Evolutionary conservation across 192 early-diverging fungal genomes (phyloP).

Genomic region (Martensiomyces pterosporus): DNA sequence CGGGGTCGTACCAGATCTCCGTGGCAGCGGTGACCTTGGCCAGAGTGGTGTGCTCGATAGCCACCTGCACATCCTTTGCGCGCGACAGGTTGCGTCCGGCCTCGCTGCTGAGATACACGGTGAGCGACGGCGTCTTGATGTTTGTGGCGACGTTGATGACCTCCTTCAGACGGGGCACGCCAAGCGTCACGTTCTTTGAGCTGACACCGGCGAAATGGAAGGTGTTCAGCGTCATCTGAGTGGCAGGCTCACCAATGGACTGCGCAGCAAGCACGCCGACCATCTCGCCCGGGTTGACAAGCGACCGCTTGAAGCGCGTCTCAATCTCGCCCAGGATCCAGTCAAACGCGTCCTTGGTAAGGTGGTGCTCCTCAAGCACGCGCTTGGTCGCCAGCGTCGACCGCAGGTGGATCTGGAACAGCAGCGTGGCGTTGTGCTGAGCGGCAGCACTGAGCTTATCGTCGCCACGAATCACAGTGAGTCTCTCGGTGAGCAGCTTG

Average conservation of each 20-base stretch:
- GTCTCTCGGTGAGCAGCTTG: conserved; percentile 62
- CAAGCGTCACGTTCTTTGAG: conserved; percentile 94
- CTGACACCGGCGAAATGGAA: conserved; percentile 99
- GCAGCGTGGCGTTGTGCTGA: conserved; percentile 87
- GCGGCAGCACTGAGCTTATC: conserved; percentile 83
- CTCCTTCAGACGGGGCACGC: conserved; percentile 98
- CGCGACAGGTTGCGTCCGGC: conserved; percentile 67
- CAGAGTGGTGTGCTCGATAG: conserved; percentile 90
- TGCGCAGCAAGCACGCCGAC: conserved; percentile 97
- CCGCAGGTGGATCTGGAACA: conserved; percentile 84
- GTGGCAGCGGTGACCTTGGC: conserved; percentile 74
- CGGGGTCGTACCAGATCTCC: conserved; percentile 97
- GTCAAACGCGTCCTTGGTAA: conserved; percentile 84
- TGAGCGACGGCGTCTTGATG: conserved; percentile 89
- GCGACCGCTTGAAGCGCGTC: conserved; percentile 81
- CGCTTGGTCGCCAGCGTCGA: conserved; percentile 77
- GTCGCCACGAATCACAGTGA: conserved; percentile 79
- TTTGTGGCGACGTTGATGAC: conserved; percentile 98
- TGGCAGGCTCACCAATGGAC: conserved; percentile 98
- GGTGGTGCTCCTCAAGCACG: conserved; percentile 87
- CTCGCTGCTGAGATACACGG: conserved; percentile 68
- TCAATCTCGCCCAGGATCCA: conserved; percentile 94
- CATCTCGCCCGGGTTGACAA: conserved; percentile 96
- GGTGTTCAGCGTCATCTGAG: conserved; percentile 99
- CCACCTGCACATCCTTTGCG: conserved; percentile 85